Percentiles rank a stretch among this genome's conserved stretches.
phyloP scores from a whole-genome alignment of 495 filamentous ascomycete species.

The Hyaloscypha finlandica region DNA sequence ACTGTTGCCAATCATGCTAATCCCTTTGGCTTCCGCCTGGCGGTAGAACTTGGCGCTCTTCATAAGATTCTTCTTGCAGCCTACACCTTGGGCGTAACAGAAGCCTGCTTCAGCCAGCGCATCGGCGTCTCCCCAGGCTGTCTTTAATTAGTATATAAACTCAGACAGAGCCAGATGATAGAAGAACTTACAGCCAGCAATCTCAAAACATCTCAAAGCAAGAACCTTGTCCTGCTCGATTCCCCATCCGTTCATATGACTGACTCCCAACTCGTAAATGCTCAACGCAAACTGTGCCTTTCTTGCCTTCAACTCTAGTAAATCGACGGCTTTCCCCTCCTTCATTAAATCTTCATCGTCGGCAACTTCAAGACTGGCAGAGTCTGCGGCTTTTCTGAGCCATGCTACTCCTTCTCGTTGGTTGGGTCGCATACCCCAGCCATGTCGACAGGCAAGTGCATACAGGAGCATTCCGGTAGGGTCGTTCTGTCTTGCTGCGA shows the following conservation, averaged over 20 bases:
- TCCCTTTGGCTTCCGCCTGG: constrained; percentile 85
- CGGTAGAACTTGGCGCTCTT: constrained; percentile 92
- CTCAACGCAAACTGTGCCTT: constrained; percentile 91
- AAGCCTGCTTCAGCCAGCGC: constrained; percentile 86
- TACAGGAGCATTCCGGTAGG: constrained; percentile 96
- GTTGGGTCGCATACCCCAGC: constrained; percentile 96
- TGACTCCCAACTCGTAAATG: constrained; percentile 95
- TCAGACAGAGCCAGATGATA: background rate
- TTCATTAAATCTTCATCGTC: constrained; percentile 71
- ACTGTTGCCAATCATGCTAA: constrained; percentile 97
- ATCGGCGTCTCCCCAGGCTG: constrained; percentile 93
- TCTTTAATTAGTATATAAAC: constrained; percentile 27
- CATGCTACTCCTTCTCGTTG: constrained; percentile 86
- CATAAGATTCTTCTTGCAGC: constrained; percentile 93
- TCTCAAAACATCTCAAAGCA: constrained; percentile 91
- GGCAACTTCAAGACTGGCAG: constrained; percentile 76
- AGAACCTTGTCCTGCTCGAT: constrained; percentile 88
- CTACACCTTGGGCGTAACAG: constrained; percentile 82
- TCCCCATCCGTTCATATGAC: constrained; percentile 97
- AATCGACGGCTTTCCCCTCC: constrained; percentile 63
- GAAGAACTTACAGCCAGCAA: constrained; percentile 71
- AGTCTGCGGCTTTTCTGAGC: constrained; percentile 86
- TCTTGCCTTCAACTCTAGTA: constrained; percentile 70
- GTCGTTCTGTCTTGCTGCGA: constrained; percentile 81
- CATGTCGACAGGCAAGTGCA: constrained; percentile 93